phyloP scores from a whole-genome alignment of 495 filamentous ascomycete genomes.

The Lasiosphaeriaceae sp. region DNA sequence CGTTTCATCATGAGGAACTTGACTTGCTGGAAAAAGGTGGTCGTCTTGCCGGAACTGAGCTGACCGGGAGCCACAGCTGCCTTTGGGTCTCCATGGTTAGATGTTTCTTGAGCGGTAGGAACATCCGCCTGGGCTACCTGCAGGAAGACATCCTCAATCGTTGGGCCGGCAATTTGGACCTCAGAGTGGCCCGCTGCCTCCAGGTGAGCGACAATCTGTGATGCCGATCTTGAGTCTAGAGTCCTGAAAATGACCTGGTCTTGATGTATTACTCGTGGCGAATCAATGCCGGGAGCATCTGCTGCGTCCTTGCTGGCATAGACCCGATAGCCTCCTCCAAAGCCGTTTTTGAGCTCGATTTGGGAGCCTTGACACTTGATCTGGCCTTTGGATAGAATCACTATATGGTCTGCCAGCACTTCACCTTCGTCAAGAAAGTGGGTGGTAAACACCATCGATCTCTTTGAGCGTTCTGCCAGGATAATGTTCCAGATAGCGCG shows the following conservation, averaged over 20 bases:
- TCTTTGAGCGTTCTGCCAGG: conserved; percentile 63
- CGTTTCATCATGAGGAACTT: conserved; percentile 16
- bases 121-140: conserved; percentile 65
- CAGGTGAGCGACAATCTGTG: conserved; percentile 56
- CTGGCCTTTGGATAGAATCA: conserved; percentile 65
- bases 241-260: conserved; percentile 67
- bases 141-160: conserved; percentile 80
- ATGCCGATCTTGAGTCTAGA: conserved; percentile 55
- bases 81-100: neutral
- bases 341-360: conserved; percentile 60
- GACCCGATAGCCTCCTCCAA: conserved; percentile 72
- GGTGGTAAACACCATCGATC: conserved; percentile 79
- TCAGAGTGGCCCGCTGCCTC: conserved; percentile 56
- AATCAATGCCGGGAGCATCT: conserved; percentile 45
- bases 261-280: conserved; percentile 48
- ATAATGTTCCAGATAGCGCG: conserved; percentile 85
- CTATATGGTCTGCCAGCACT: conserved; percentile 68
- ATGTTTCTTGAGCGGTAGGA: neutral
- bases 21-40: conserved; percentile 17
- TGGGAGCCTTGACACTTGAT: conserved; percentile 68
- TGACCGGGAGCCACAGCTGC: neutral
- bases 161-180: conserved; percentile 72
- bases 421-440: conserved; percentile 78
- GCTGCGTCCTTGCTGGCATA: conserved; percentile 53
- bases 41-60: conserved; percentile 11